phyloP scores from a whole-genome alignment of 1,139 yeast genomes.

The Scheffersomyces lignicola region DNA sequence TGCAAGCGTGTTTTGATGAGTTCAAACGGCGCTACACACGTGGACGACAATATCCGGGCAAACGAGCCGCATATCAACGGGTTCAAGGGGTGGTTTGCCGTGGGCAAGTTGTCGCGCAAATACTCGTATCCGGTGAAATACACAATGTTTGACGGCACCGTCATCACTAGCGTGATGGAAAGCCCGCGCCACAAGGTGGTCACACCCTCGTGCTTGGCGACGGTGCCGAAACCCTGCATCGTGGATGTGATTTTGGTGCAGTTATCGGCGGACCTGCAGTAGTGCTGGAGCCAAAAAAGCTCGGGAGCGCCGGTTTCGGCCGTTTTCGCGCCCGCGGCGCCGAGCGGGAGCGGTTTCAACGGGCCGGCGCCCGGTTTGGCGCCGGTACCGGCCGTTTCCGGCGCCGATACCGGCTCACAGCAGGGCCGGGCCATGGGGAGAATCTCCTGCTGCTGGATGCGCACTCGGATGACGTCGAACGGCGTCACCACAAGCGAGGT shows the following conservation, averaged over 20 bases:
- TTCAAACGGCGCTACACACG: slow-evolving; percentile 85
- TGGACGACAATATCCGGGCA: slow-evolving; percentile 83
- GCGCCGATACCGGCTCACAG: slow-evolving; percentile 20
- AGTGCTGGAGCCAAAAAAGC: slow-evolving; percentile 45
- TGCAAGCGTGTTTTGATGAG: slow-evolving; percentile 85
- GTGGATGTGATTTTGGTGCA: slow-evolving; percentile 54
- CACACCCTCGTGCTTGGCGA: slow-evolving; percentile 71
- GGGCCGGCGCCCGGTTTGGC: neutral
- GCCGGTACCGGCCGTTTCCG: slow-evolving; percentile 7
- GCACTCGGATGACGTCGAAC: slow-evolving; percentile 86
- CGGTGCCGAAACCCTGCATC: slow-evolving; percentile 68
- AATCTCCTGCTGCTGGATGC: slow-evolving; percentile 86
- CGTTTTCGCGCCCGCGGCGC: slow-evolving; percentile 4
- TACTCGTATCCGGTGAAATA: slow-evolving; percentile 94
- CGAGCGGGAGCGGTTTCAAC: slow-evolving; percentile 5
- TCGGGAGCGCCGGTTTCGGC: slow-evolving; percentile 17
- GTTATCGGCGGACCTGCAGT: slow-evolving; percentile 33
- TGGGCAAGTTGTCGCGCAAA: slow-evolving; percentile 71
- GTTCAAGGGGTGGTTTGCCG: slow-evolving; percentile 51
- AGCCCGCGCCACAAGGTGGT: slow-evolving; percentile 88
- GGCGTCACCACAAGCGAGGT: slow-evolving; percentile 90
- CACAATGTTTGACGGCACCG: slow-evolving; percentile 89
- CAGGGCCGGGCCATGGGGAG: slow-evolving; percentile 38
- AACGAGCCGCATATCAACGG: slow-evolving; percentile 85
- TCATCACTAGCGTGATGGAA: slow-evolving; percentile 80